Evolutionary conservation across 2,329 filamentous ascomycete genomes (phyloP).

Genomic region (Rutstroemia sp.): DNA sequence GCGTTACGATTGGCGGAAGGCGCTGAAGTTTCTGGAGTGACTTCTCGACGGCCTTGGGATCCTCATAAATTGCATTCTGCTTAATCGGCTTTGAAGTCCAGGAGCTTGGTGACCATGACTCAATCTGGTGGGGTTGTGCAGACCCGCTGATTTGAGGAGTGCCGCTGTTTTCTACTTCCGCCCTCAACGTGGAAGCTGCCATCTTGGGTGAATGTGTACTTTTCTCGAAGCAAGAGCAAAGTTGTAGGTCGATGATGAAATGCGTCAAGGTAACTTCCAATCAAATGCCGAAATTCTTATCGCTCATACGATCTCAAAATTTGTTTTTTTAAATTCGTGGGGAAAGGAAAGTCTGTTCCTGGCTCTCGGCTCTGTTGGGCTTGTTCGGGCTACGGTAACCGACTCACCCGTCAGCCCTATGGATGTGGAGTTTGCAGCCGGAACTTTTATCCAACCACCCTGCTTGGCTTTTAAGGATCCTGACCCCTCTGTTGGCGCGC

Average conservation of each 20-base stretch:
- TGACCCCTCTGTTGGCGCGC: background rate
- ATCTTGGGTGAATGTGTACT: background rate
- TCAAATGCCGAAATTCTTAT: background rate
- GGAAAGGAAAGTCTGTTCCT: background rate
- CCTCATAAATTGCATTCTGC: constrained; percentile 64
- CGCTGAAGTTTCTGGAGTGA: constrained; percentile 57
- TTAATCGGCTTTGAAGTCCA: constrained; percentile 76
- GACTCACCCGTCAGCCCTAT: constrained; percentile 1
- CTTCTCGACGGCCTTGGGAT: constrained; percentile 49
- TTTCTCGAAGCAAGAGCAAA: background rate
- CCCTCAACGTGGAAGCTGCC: background rate
- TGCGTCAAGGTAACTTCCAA: background rate
- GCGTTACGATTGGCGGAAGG: constrained; percentile 73
- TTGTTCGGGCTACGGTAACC: background rate
- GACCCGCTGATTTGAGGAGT: background rate
- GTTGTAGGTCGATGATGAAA: background rate
- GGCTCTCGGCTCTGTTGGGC: background rate
- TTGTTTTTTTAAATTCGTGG: background rate
- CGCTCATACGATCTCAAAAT: background rate
- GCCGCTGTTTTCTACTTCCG: background rate
- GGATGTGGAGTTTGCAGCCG: constrained; percentile 2
- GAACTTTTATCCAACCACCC: background rate
- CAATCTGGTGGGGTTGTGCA: background rate
- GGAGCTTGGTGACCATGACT: constrained; percentile 52
- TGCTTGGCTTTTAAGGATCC: background rate